phyloP scores from a whole-genome alignment of 169 alveolate genomes.

The Hepatocystis sp. region DNA sequence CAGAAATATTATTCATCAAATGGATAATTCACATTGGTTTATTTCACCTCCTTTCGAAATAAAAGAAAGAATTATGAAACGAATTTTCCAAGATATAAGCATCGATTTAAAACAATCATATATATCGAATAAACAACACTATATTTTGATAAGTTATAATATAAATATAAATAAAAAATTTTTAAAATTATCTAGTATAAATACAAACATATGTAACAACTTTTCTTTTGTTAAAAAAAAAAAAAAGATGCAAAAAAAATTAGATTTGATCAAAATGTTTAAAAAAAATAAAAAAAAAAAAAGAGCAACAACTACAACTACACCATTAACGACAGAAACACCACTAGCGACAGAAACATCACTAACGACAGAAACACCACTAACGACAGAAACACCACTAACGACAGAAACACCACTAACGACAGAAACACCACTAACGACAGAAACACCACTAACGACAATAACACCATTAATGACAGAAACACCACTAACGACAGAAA shows the following conservation, averaged over 20 bases:
- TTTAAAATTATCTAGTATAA: slow-evolving; percentile 31
- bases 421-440: no score
- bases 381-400: no score
- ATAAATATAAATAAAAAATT: slow-evolving; percentile 26
- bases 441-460: no score
- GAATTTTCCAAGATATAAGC: slow-evolving; percentile 29
- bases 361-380: no score
- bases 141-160: slow-evolving; percentile 37
- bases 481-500: no score
- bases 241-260: neutral
- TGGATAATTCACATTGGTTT: neutral
- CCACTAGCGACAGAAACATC: no score
- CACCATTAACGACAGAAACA: no score
- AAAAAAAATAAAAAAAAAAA: slow-evolving; percentile 12
- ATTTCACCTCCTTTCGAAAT: slow-evolving; percentile 7
- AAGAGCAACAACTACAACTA: no score
- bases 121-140: slow-evolving; percentile 39
- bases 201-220: neutral
- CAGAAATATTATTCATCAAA: neutral
- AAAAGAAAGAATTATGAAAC: slow-evolving; percentile 27
- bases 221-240: neutral
- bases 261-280: slow-evolving; percentile 12
- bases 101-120: slow-evolving; percentile 53
- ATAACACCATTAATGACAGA: no score
- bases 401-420: no score